Percentiles rank a stretch among this genome's conserved stretches.
Evolutionary conservation across 495 filamentous ascomycete genomes (phyloP).

Genomic region (Trichoderma orchidacearum): DNA sequence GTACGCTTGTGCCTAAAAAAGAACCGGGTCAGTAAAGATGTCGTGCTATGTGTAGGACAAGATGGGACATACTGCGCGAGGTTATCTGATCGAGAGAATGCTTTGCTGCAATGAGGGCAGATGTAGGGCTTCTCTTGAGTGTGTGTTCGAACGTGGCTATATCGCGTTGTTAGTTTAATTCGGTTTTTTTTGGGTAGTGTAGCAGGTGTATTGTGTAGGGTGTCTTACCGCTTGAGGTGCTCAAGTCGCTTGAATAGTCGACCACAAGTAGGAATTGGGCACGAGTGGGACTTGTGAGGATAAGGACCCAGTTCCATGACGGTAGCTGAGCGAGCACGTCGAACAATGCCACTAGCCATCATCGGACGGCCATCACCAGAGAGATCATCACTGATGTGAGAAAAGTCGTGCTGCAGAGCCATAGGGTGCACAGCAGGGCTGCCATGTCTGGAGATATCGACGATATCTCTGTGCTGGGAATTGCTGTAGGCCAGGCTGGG

Average conservation of each 20-base stretch:
- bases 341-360: constrained; percentile 62
- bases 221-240: constrained; percentile 91
- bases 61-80: constrained; percentile 73
- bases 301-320: constrained; percentile 95
- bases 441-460: constrained; percentile 71
- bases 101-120: constrained; percentile 95
- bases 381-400: constrained; percentile 48
- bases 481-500: constrained; percentile 53
- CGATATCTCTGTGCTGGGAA: constrained; percentile 62
- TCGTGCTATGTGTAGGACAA: background rate
- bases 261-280: constrained; percentile 96
- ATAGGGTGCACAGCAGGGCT: constrained; percentile 60
- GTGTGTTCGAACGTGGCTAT: constrained; percentile 95
- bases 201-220: constrained; percentile 19
- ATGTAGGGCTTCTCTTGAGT: constrained; percentile 98
- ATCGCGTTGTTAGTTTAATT: constrained; percentile 42
- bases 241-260: constrained; percentile 97
- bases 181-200: no score
- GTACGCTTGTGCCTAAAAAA: constrained; percentile 76
- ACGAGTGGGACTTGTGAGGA: constrained; percentile 93
- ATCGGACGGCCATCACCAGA: constrained; percentile 42
- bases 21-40: background rate
- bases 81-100: constrained; percentile 96
- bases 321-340: constrained; percentile 86
- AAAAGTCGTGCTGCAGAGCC: constrained; percentile 50